Evolutionary conservation across 192 early-diverging fungal genomes (phyloP).

Genomic region (Coemansia sp.): DNA sequence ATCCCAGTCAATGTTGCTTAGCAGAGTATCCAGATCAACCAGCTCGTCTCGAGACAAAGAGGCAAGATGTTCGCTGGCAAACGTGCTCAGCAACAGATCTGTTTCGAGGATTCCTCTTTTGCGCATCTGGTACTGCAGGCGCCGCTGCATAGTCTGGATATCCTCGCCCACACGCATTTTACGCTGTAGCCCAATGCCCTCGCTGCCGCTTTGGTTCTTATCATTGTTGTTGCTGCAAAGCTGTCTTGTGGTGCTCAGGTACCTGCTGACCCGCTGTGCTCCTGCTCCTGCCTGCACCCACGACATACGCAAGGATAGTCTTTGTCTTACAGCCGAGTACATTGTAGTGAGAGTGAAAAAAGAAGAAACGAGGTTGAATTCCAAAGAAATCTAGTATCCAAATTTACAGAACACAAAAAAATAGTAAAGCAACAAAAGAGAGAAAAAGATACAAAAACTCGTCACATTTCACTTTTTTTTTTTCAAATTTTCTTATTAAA

Average conservation of each 20-base stretch:
- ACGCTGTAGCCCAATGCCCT: slow-evolving; percentile 30
- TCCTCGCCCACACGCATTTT: slow-evolving; percentile 65
- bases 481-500: too few relatives aligned
- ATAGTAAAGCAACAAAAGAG: too few relatives aligned
- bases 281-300: background rate
- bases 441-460: too few relatives aligned
- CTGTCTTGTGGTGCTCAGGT: background rate
- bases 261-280: background rate
- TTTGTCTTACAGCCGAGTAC: too few relatives aligned
- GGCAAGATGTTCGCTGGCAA: slow-evolving; percentile 68
- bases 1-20: slow-evolving; percentile 95
- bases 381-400: too few relatives aligned
- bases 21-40: slow-evolving; percentile 74
- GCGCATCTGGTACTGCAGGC: slow-evolving; percentile 83
- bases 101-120: slow-evolving; percentile 95
- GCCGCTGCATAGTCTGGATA: slow-evolving; percentile 70
- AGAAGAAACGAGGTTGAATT: too few relatives aligned
- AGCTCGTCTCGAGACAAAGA: slow-evolving; percentile 61
- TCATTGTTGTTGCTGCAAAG: background rate
- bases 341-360: too few relatives aligned
- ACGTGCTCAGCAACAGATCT: slow-evolving; percentile 88
- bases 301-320: too few relatives aligned
- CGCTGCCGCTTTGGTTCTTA: background rate
- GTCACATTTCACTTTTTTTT: too few relatives aligned
- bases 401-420: too few relatives aligned